Evolutionary conservation across 305 asterid genomes (phyloP).

Genomic region (Withania somnifera): DNA sequence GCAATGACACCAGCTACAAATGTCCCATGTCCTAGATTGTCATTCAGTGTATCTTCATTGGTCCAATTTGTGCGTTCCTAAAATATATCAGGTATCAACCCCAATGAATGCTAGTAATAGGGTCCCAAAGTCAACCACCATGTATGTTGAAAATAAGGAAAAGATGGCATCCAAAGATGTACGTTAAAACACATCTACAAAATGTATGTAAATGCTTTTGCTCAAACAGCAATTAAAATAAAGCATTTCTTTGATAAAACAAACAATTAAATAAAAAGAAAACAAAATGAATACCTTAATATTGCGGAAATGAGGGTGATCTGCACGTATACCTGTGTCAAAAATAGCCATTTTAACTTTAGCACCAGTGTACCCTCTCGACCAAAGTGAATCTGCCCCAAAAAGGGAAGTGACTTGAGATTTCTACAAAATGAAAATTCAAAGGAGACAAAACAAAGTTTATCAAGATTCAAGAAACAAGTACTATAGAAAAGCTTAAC

Average conservation of each 20-base stretch:
- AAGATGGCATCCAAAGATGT: background rate
- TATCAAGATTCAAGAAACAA: background rate
- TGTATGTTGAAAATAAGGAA: background rate
- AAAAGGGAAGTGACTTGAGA: slow-evolving; percentile 93
- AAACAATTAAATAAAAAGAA: background rate
- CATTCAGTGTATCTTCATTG: slow-evolving; percentile 86
- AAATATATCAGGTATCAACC: slow-evolving; percentile 5
- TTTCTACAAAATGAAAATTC: slow-evolving; percentile 44
- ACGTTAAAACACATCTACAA: background rate
- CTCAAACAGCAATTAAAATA: background rate
- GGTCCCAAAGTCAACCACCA: background rate
- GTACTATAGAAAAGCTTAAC: background rate
- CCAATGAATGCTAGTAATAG: slow-evolving; percentile 6
- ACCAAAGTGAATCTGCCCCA: slow-evolving; percentile 94
- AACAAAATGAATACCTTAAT: slow-evolving; percentile 50
- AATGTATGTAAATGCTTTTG: background rate
- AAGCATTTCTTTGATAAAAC: background rate
- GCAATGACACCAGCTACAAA: slow-evolving; percentile 99
- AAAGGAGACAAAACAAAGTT: background rate
- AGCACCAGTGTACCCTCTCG: slow-evolving; percentile 83
- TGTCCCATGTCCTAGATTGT: slow-evolving; percentile 99
- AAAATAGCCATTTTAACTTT: slow-evolving; percentile 98
- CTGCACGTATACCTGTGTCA: slow-evolving; percentile 87
- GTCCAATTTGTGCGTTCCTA: slow-evolving; percentile 99
- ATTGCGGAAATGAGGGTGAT: slow-evolving; percentile 96